Evolutionary conservation across 2,329 filamentous ascomycete species (phyloP).

Genomic region (Trichoderma cornu-damae): DNA sequence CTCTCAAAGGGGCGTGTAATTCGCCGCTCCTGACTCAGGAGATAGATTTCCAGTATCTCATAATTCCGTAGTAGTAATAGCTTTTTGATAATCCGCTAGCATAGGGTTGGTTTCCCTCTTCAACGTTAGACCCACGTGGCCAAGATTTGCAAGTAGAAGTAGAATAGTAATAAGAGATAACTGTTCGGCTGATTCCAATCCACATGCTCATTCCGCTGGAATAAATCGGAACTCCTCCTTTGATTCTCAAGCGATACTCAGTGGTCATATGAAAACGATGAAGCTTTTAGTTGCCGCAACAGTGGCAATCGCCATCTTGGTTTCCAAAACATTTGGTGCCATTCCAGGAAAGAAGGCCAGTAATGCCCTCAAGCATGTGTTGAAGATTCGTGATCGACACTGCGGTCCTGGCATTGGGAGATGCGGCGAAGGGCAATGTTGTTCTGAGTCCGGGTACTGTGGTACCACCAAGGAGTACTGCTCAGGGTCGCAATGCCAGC

Average conservation of each 20-base stretch:
- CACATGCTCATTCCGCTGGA: not conserved
- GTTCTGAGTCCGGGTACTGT: slow-evolving; percentile 37
- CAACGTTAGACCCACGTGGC: not conserved
- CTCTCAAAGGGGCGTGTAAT: not conserved
- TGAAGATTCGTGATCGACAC: not conserved
- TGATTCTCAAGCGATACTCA: not conserved
- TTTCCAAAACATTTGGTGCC: not conserved
- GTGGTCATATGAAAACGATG: not conserved
- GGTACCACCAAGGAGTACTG: slow-evolving; percentile 34
- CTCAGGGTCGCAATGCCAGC: slow-evolving; percentile 36
- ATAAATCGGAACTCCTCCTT: not conserved
- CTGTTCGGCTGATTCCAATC: not conserved
- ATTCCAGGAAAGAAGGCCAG: not conserved
- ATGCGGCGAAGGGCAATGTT: slow-evolving; percentile 33
- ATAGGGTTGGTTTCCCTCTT: not conserved
- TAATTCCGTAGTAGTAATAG: not conserved
- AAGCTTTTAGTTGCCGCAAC: not conserved
- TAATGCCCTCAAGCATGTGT: not conserved
- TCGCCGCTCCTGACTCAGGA: not conserved
- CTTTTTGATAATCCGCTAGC: not conserved
- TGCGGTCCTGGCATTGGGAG: slow-evolving; percentile 36
- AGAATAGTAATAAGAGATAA: not conserved
- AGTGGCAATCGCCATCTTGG: not conserved
- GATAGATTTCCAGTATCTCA: not conserved
- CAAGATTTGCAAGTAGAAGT: not conserved